Evolutionary conservation across 768 basidiomycete genomes (phyloP).

Genomic region (Pulveroboletus ravenelii): DNA sequence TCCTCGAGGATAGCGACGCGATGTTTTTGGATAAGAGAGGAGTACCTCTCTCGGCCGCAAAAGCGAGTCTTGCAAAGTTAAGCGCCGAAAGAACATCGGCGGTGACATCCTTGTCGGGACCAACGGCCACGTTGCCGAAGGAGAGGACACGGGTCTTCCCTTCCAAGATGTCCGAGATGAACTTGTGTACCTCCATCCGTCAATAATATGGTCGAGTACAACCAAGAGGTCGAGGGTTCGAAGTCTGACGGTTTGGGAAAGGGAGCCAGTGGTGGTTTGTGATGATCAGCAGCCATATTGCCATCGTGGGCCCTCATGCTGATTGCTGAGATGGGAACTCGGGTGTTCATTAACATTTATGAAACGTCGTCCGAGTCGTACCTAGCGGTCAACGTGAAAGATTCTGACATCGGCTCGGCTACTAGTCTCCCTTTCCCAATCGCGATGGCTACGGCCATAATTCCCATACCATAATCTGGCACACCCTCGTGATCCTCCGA

Average conservation of each 20-base stretch:
- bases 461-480: no score
- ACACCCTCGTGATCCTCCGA: no score
- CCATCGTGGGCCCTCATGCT: not conserved
- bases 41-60: constrained; percentile 18
- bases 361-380: not conserved
- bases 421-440: no score
- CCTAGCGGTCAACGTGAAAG: no score
- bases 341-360: not conserved
- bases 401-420: no score
- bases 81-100: constrained; percentile 55
- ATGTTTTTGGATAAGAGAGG: constrained; percentile 12
- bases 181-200: constrained; percentile 9
- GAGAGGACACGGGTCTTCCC: constrained; percentile 37
- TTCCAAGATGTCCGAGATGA: constrained; percentile 10
- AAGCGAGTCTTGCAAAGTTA: constrained; percentile 51
- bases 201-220: not conserved
- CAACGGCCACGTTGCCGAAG: constrained; percentile 41
- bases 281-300: not conserved
- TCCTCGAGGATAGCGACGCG: constrained; percentile 6
- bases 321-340: not conserved
- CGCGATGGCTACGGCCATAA: no score
- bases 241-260: constrained; percentile 1
- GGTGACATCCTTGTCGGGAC: constrained; percentile 26
- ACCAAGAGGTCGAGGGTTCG: not conserved
- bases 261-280: constrained; percentile 2